These are phyloP conservation scores for Rhinocladiella similis DNA, from an alignment of 2,329 filamentous ascomycete species.

Conservation along the genomic window DNA sequence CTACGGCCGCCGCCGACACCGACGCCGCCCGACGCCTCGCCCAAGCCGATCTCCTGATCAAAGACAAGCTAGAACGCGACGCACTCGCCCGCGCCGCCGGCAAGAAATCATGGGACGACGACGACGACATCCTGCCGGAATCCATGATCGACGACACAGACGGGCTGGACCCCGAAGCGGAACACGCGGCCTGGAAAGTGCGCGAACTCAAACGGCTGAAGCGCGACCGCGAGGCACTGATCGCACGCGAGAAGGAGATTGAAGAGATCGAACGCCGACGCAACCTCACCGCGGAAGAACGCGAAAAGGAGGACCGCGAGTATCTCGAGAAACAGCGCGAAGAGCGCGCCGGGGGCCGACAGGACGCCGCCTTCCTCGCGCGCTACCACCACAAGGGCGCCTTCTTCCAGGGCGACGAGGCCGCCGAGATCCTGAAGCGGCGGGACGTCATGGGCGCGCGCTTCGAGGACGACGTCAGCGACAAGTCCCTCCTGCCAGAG, in stretches of 20 bases:
- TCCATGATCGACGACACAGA: conserved; percentile 88
- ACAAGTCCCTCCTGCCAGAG: conserved; percentile 81
- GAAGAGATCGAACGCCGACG: conserved; percentile 87
- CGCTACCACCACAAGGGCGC: conserved; percentile 97
- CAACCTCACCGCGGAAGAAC: conserved; percentile 83
- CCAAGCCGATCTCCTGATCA: conserved; percentile 75
- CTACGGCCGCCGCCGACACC: conserved; percentile 31
- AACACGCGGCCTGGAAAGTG: conserved; percentile 90
- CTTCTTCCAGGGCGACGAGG: conserved; percentile 83
- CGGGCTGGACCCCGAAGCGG: conserved; percentile 79
- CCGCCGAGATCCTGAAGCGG: conserved; percentile 71
- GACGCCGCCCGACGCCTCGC: conserved; percentile 63
- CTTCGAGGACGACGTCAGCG: conserved; percentile 79
- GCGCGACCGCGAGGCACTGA: conserved; percentile 80
- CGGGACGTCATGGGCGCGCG: conserved; percentile 82
- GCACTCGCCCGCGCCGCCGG: conserved; percentile 71
- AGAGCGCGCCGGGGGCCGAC: conserved; percentile 70
- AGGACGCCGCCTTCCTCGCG: conserved; percentile 87
- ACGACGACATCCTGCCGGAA: conserved; percentile 63
- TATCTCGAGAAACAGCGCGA: conserved; percentile 76
- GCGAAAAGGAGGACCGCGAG: conserved; percentile 78
- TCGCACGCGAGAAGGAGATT: conserved; percentile 77
- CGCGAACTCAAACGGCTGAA: conserved; percentile 87
- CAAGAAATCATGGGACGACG: conserved; percentile 87
- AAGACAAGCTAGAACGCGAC: conserved; percentile 84